phyloP scores from a whole-genome alignment of 768 basidiomycete genomes.

The Phaeolepiota aurea region DNA sequence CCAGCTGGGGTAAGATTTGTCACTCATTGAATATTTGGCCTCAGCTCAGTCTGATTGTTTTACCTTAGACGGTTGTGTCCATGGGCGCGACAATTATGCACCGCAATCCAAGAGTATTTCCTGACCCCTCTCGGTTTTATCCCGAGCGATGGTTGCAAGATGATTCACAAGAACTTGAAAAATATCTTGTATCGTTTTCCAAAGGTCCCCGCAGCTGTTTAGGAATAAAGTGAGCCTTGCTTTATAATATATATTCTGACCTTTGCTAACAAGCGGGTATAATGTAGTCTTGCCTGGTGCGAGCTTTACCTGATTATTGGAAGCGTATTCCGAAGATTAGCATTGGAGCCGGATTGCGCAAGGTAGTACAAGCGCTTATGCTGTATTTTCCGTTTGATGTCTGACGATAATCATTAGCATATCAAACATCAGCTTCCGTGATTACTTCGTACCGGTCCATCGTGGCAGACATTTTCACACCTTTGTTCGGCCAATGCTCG shows the following conservation, averaged over 20 bases:
- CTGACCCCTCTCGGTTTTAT: conserved; percentile 25
- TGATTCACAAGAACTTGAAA: conserved; percentile 25
- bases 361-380: too few species aligned
- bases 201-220: conserved; percentile 37
- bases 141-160: conserved; percentile 35
- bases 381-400: conserved; percentile 7
- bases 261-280: neutral
- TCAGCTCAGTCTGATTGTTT: neutral
- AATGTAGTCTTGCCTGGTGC: conserved; percentile 32
- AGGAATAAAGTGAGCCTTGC: conserved; percentile 29
- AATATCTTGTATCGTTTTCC: conserved; percentile 32
- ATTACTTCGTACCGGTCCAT: neutral
- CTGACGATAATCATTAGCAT: neutral
- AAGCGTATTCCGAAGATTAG: conserved; percentile 28
- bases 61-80: conserved; percentile 27
- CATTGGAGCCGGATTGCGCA: conserved; percentile 21
- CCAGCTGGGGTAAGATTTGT: conserved; percentile 28
- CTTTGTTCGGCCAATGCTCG: too few species aligned
- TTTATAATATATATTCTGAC: neutral
- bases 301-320: conserved; percentile 33
- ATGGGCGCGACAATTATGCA: conserved; percentile 32
- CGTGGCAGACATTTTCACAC: conserved; percentile 1
- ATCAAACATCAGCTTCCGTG: neutral
- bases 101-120: conserved; percentile 28
- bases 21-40: neutral